phyloP scores from a whole-genome alignment of 192 early-diverging fungal species.

The Borealophlyctis nickersoniae region DNA sequence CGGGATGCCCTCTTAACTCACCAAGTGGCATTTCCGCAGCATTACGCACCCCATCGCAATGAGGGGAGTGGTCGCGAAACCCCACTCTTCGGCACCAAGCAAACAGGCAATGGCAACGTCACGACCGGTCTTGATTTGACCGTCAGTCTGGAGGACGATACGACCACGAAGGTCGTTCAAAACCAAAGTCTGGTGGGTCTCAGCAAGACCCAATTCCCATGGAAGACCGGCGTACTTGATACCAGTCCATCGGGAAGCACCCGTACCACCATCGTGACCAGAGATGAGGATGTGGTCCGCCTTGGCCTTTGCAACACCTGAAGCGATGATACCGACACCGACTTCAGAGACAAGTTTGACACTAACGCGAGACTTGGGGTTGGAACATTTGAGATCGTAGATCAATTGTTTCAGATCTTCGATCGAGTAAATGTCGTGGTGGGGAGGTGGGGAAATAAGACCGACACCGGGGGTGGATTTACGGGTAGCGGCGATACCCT shows the following conservation, averaged over 20 bases:
- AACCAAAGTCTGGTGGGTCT: constrained; percentile 98
- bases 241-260: constrained; percentile 92
- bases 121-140: constrained; percentile 95
- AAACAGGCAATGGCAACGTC: constrained; percentile 97
- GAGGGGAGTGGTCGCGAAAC: constrained; percentile 97
- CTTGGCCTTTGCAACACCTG: constrained; percentile 95
- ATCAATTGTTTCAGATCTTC: constrained; percentile 99
- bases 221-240: constrained; percentile 98
- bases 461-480: constrained; percentile 95
- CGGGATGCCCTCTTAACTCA: background rate
- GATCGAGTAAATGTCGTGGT: constrained; percentile 99
- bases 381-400: constrained; percentile 95
- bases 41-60: constrained; percentile 96
- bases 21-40: constrained; percentile 75
- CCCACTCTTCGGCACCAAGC: constrained; percentile 98
- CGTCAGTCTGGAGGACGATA: constrained; percentile 95
- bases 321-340: constrained; percentile 95
- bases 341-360: constrained; percentile 98
- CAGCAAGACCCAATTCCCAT: constrained; percentile 98
- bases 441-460: constrained; percentile 95
- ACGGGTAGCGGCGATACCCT: constrained; percentile 70
- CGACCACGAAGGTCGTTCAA: constrained; percentile 95
- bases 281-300: constrained; percentile 92
- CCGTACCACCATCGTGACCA: constrained; percentile 98
- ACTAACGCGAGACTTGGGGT: constrained; percentile 84